Conservation (phyloP, 768 basidiomycete genomes). For the Termitomyces sp. region DNA sequence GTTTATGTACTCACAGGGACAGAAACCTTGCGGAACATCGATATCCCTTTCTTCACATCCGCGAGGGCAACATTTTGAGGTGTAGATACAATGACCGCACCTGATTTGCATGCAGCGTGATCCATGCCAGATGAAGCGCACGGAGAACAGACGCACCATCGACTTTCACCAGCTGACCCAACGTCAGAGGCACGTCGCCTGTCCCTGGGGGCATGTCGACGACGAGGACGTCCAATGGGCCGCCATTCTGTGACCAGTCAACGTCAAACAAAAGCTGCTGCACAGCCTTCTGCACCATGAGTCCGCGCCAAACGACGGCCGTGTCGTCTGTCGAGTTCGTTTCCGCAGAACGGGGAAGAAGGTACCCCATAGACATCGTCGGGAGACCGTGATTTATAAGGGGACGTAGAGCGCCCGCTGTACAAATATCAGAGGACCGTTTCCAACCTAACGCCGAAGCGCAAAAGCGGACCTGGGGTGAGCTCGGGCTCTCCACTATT, state of each 20-base stretch:
- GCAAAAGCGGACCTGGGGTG: constrained; percentile 47
- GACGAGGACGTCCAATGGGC: constrained; percentile 76
- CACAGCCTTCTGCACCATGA: constrained; percentile 98
- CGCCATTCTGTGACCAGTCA: constrained; percentile 62
- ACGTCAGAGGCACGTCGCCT: constrained; percentile 89
- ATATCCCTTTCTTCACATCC: constrained; percentile 88
- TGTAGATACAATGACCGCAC: constrained; percentile 90
- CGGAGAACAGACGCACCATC: constrained; percentile 51
- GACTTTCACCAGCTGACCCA: constrained; percentile 81
- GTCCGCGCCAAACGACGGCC: constrained; percentile 90
- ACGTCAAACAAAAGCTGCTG: constrained; percentile 96
- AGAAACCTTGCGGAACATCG: constrained; percentile 85
- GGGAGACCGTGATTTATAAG: constrained; percentile 84
- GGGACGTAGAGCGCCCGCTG: constrained; percentile 77
- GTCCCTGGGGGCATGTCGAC: constrained; percentile 98
- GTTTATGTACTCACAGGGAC: constrained; percentile 61
- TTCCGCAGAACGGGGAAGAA: constrained; percentile 56
- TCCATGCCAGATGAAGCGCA: neutral
- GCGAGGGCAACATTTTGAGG: constrained; percentile 92
- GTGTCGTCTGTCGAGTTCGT: constrained; percentile 56
- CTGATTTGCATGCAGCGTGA: constrained; percentile 30
- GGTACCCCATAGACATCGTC: constrained; percentile 97
- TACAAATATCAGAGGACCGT: neutral
- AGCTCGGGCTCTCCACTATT: constrained; percentile 71
- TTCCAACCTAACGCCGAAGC: neutral